Conservation (phyloP, 2,329 filamentous ascomycete genomes). For the Pseudovirgaria hyperparasitica region DNA sequence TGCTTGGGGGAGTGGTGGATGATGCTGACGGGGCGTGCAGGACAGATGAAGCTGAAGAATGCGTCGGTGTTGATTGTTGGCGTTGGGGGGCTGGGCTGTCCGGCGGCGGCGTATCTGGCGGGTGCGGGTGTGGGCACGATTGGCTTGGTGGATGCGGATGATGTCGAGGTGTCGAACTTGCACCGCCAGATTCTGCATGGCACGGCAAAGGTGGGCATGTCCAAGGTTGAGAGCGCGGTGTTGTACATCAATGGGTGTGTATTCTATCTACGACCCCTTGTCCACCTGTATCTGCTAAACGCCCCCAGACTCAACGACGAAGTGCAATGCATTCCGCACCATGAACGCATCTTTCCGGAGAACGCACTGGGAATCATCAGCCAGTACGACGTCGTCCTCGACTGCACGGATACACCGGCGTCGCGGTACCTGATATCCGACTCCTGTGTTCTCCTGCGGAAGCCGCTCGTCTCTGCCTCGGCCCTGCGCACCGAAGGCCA, state of each 20-base stretch:
- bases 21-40: constrained; percentile 29
- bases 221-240: constrained; percentile 64
- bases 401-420: constrained; percentile 89
- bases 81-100: constrained; percentile 80
- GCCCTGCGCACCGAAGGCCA: constrained; percentile 84
- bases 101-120: constrained; percentile 83
- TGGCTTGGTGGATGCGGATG: constrained; percentile 77
- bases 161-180: constrained; percentile 78
- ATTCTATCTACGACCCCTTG: background rate
- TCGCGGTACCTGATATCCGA: constrained; percentile 90
- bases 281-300: too few relatives aligned
- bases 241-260: constrained; percentile 32
- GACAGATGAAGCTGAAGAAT: constrained; percentile 60
- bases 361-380: constrained; percentile 55
- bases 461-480: constrained; percentile 77
- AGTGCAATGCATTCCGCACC: constrained; percentile 50
- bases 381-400: constrained; percentile 71
- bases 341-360: constrained; percentile 51
- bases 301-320: constrained; percentile 59
- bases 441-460: constrained; percentile 64
- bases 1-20: background rate
- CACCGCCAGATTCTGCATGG: constrained; percentile 83
- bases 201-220: constrained; percentile 55
- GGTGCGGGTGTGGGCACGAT: constrained; percentile 76
- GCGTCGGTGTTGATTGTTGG: constrained; percentile 71